Conservation (phyloP, 1,139 yeast species). For the Saccharomyces hybrid region DNA sequence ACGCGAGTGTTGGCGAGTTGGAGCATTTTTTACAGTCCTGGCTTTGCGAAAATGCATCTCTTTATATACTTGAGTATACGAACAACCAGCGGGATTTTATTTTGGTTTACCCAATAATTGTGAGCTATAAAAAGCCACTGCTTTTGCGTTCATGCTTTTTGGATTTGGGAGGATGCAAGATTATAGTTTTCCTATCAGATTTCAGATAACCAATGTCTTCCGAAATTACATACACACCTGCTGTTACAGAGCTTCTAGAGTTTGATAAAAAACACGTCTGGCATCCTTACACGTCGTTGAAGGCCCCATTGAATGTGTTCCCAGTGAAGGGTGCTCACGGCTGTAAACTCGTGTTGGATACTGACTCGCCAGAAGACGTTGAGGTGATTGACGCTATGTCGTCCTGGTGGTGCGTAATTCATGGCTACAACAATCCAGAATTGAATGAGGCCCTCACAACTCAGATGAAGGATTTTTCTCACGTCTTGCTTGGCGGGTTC, state of each 20-base stretch:
- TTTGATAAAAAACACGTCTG: slow-evolving; percentile 30
- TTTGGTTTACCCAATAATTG: not conserved
- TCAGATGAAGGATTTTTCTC: slow-evolving; percentile 27
- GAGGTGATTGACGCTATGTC: slow-evolving; percentile 31
- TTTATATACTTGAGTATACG: not conserved
- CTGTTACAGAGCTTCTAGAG: slow-evolving; percentile 10
- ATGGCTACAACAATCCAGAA: slow-evolving; percentile 30
- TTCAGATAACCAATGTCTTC: not conserved
- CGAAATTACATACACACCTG: slow-evolving; percentile 4
- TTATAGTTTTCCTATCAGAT: too few species aligned
- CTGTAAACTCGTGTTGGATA: slow-evolving; percentile 19
- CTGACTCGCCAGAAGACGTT: slow-evolving; percentile 8
- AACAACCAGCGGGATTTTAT: not conserved
- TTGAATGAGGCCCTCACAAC: slow-evolving; percentile 25
- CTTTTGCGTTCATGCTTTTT: not conserved
- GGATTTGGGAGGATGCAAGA: not conserved
- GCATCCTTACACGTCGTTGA: slow-evolving; percentile 33
- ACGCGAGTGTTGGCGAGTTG: not conserved
- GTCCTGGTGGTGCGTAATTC: slow-evolving; percentile 34
- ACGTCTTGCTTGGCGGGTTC: slow-evolving; percentile 33
- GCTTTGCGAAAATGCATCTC: not conserved
- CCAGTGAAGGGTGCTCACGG: slow-evolving; percentile 29
- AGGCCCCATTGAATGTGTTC: slow-evolving; percentile 26
- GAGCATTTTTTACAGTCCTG: slow-evolving; percentile 3
- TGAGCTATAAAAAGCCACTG: not conserved